Percentiles rank a stretch among this genome's conserved stretches.
Conservation (phyloP, 2,329 filamentous ascomycete genomes). For the Ascomycota sp. region DNA sequence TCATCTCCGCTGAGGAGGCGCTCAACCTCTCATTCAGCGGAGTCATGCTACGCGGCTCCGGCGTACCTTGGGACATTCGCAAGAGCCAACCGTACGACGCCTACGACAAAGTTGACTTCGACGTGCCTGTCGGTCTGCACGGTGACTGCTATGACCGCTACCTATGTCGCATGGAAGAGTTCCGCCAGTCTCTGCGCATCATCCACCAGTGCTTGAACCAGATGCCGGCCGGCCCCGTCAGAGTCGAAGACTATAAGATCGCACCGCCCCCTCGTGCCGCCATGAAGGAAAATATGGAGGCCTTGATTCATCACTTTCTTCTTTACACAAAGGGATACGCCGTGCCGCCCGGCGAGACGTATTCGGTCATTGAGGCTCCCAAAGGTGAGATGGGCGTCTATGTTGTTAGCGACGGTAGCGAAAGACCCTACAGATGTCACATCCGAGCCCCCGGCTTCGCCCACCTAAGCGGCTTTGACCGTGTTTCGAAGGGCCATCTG, state of each 20-base stretch:
- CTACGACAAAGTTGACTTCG: slow-evolving; percentile 94
- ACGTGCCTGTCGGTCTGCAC: slow-evolving; percentile 86
- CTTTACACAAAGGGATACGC: slow-evolving; percentile 97
- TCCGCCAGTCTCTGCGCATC: slow-evolving; percentile 91
- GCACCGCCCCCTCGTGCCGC: slow-evolving; percentile 82
- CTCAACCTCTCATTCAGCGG: slow-evolving; percentile 91
- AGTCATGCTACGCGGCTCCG: slow-evolving; percentile 93
- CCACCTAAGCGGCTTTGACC: slow-evolving; percentile 83
- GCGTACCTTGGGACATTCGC: slow-evolving; percentile 86
- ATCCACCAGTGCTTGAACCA: slow-evolving; percentile 98
- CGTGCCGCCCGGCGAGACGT: slow-evolving; percentile 92
- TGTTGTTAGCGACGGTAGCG: slow-evolving; percentile 83
- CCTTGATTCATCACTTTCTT: slow-evolving; percentile 95
- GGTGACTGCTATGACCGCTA: slow-evolving; percentile 99
- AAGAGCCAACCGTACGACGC: slow-evolving; percentile 96
- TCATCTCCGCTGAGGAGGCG: slow-evolving; percentile 79
- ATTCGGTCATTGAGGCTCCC: slow-evolving; percentile 93
- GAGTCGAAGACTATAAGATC: slow-evolving; percentile 97
- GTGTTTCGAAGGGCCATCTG: slow-evolving; percentile 76
- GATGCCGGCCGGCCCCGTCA: slow-evolving; percentile 85
- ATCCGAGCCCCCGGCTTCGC: slow-evolving; percentile 93
- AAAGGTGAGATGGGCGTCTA: slow-evolving; percentile 99
- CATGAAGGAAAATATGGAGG: slow-evolving; percentile 99
- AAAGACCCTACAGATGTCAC: slow-evolving; percentile 92
- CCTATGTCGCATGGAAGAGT: slow-evolving; percentile 98